These are phyloP conservation scores for Pelargonium australe DNA, from an alignment of 441 rosid species.

Conservation along the genomic window DNA sequence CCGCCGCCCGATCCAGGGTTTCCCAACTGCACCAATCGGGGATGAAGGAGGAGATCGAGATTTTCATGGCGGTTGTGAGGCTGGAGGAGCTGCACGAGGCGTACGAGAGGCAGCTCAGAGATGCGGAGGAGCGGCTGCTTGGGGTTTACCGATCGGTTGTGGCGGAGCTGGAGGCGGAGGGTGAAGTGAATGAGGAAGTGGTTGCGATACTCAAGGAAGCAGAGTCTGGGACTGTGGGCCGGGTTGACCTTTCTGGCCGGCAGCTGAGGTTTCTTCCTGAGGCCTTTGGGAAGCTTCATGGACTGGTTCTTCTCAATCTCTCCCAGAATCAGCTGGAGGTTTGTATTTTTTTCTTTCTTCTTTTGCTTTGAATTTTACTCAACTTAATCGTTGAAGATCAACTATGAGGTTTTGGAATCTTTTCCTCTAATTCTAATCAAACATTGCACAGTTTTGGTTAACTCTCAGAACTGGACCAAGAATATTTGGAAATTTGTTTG, in stretches of 20 bases:
- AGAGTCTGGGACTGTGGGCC: conserved; percentile 33
- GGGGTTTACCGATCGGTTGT: conserved; percentile 18
- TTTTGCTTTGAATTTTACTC: background rate
- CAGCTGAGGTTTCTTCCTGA: conserved; percentile 46
- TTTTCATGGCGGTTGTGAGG: conserved; percentile 18
- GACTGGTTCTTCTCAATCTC: conserved; percentile 40
- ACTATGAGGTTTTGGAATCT: too few relatives aligned
- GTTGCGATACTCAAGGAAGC: conserved; percentile 19
- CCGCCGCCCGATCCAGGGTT: conserved; percentile 15
- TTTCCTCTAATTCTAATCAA: too few relatives aligned
- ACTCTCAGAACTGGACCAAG: too few relatives aligned
- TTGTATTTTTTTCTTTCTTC: background rate
- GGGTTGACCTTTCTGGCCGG: conserved; percentile 41
- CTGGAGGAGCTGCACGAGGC: conserved; percentile 18
- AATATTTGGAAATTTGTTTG: too few relatives aligned
- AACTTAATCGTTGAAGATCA: too few relatives aligned
- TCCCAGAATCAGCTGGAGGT: conserved; percentile 52
- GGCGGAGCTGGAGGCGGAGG: conserved; percentile 10
- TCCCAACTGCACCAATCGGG: background rate
- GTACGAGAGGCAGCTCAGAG: conserved; percentile 18
- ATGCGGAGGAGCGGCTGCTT: conserved; percentile 19
- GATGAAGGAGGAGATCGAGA: conserved; percentile 15
- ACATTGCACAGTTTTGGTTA: too few relatives aligned
- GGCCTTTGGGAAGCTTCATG: conserved; percentile 43
- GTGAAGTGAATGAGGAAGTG: conserved; percentile 20